Evolutionary conservation across 371 early-diverging fungal genomes (phyloP), one percentile per base, ranked within the genome.

Genomic region (Mucor piriformis): DNA sequence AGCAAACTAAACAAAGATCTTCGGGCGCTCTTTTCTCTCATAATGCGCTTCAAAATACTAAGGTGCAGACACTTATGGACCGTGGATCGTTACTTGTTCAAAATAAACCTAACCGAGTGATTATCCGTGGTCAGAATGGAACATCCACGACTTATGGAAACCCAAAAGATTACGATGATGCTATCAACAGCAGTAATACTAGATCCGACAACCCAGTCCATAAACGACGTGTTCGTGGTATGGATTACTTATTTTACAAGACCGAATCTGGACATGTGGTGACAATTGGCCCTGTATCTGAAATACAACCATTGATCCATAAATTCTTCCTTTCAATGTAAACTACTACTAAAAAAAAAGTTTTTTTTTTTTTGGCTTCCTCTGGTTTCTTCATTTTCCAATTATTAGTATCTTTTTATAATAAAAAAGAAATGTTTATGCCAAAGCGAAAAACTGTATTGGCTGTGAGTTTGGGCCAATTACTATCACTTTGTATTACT

Each of bases 401-500:
- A 10, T n/a, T 13, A 13, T n/a, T n/a, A n/a, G n/a, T n/a, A n/a
- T n/a, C n/a, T n/a, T n/a, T n/a, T n/a, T n/a, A n/a, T n/a, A n/a
- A n/a, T n/a, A 13, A n/a, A 37, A 37, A 37, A 10, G 13, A 0
- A 10, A 13, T 13, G 37, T 12, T 37, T 38, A 1, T 29, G 34
- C 23, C 35, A 12, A 57, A 48, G 32, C 8, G 24, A 48, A 16
- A 51, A 18, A 57, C 44, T n/a, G 16, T 54, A 2, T 1, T 57
- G 15, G 57, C 51, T 27, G 49, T 63, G 21, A 23, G 57, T 37
- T 67, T 77, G 47, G 79, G 79, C 3, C 79, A 78, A 48, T n/a
- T 75, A 6, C 44, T 78, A 16, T 75, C 75, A 15, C 37, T 78
- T 2, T 78, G 79, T 59, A 73, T 78, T n/a, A 75, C 76, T 21